Percentiles rank a stretch among this genome's conserved stretches.
phyloP scores from a whole-genome alignment of 169 alveolate genomes.

The Plasmodium adleri region DNA sequence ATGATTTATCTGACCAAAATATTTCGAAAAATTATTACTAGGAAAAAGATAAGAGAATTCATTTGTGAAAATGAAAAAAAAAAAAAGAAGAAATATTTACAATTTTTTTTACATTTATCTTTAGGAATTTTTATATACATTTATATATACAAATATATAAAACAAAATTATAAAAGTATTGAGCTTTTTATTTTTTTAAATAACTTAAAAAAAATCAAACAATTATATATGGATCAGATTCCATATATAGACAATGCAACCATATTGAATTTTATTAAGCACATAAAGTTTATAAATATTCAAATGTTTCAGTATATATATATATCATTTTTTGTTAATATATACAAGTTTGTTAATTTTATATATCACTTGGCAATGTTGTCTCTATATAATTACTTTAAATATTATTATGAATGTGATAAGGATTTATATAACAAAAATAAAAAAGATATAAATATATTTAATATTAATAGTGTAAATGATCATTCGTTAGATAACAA shows the following conservation, averaged over 20 bases:
- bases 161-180: slow-evolving; percentile 42
- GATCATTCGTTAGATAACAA: background rate
- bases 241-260: slow-evolving; percentile 31
- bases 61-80: slow-evolving; percentile 71
- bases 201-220: slow-evolving; percentile 32
- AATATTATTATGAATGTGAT: slow-evolving; percentile 14
- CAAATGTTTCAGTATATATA: slow-evolving; percentile 59
- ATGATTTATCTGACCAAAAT: slow-evolving; percentile 62
- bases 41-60: slow-evolving; percentile 50
- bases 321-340: slow-evolving; percentile 57
- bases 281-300: slow-evolving; percentile 38
- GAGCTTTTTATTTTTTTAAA: slow-evolving; percentile 69
- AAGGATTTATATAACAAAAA: slow-evolving; percentile 5
- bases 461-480: background rate
- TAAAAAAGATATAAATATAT: background rate
- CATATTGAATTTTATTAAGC: slow-evolving; percentile 26
- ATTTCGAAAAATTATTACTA: slow-evolving; percentile 62
- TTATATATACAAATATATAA: slow-evolving; percentile 40
- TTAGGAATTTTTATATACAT: slow-evolving; percentile 70
- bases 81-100: slow-evolving; percentile 38
- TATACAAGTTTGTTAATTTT: slow-evolving; percentile 46
- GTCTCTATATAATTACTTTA: slow-evolving; percentile 37
- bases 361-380: slow-evolving; percentile 40
- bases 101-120: slow-evolving; percentile 56
- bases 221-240: slow-evolving; percentile 43